Evolutionary conservation across 768 basidiomycete genomes (phyloP), one percentile per base, ranked within the genome.

Genomic region (Gloeostereum incarnatum): DNA sequence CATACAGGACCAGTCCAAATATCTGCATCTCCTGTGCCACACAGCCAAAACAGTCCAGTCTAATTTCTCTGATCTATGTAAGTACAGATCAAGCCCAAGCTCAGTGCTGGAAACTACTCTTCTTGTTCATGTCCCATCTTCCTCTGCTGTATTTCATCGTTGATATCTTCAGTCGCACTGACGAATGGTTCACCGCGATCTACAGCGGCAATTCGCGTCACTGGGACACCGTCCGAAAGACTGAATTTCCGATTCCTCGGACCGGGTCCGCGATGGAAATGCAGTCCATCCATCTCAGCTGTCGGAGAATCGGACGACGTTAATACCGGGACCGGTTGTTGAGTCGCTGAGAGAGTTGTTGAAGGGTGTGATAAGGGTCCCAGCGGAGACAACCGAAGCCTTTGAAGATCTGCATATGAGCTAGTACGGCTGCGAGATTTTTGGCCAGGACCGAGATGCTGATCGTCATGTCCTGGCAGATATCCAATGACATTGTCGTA

Each of bases 401-500:
- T 69, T 57, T 87, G 84, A 36, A 90, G 56, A 59, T 90, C 81
- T n/a, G 87, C 87, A 49, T 83, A 90, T 16, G 84, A 86, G 33
- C 73, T 76, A 42, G 75, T 75, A 14, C 76, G 73, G 55, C 76
- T 84, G 35, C 73, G 72, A 19, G 64, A 56, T 49, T 73, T 75
- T 47, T 54, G 57, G 45, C 43, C 37, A 36, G 52, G 40, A 43
- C 29, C 53, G 48, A 44, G 46, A 45, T 40, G n/a, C 52, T 51
- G 58, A 37, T 73, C 72, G 39, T 75, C 75, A 38, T 71, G 64
- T 7, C 59, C 48, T 14, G 69, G 69, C 38, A 90, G 58, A 44
- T 79, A 66, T 7, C 78, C 73, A 34, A 90, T 70, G 33, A 92
- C 84, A 58, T 93, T 77, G 55, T 94, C 91, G 55, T 93, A 93